phyloP scores from a whole-genome alignment of 2,329 filamentous ascomycete genomes.

The Zymoseptoria pseudotritici region DNA sequence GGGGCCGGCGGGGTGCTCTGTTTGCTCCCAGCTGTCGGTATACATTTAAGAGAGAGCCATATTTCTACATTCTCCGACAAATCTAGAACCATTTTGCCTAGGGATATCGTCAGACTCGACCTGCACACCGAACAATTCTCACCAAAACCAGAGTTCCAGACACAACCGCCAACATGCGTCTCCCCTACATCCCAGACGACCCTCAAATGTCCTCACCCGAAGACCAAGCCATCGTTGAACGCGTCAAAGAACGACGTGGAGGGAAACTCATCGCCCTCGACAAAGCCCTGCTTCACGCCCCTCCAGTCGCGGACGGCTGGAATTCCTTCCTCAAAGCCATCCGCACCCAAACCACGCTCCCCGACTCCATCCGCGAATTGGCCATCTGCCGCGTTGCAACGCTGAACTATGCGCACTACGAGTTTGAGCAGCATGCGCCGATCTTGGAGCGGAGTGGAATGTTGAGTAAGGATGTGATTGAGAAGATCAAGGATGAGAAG shows the following conservation, averaged over 20 bases:
- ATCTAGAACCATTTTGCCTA: neutral
- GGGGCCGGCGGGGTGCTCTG: neutral
- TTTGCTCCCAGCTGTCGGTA: neutral
- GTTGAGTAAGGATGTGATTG: slow-evolving; percentile 43
- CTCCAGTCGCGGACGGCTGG: slow-evolving; percentile 51
- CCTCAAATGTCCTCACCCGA: slow-evolving; percentile 39
- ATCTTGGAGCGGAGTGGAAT: slow-evolving; percentile 57
- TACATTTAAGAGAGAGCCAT: neutral
- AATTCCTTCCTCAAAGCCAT: slow-evolving; percentile 52
- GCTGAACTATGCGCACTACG: slow-evolving; percentile 75
- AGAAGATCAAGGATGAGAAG: slow-evolving; percentile 37
- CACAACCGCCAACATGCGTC: slow-evolving; percentile 40
- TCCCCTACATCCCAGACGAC: slow-evolving; percentile 47
- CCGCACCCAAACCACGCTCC: slow-evolving; percentile 45
- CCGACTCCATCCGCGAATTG: slow-evolving; percentile 58
- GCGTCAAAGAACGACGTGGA: slow-evolving; percentile 46
- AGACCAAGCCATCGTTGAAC: slow-evolving; percentile 45
- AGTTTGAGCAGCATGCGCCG: slow-evolving; percentile 74
- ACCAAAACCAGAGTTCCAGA: neutral
- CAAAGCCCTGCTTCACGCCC: slow-evolving; percentile 43
- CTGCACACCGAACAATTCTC: neutral
- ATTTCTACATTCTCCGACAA: neutral
- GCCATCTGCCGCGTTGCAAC: slow-evolving; percentile 75
- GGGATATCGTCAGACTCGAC: neutral
- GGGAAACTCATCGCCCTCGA: slow-evolving; percentile 47